phyloP scores from a whole-genome alignment of 495 filamentous ascomycete genomes.

The Xylaria curta region DNA sequence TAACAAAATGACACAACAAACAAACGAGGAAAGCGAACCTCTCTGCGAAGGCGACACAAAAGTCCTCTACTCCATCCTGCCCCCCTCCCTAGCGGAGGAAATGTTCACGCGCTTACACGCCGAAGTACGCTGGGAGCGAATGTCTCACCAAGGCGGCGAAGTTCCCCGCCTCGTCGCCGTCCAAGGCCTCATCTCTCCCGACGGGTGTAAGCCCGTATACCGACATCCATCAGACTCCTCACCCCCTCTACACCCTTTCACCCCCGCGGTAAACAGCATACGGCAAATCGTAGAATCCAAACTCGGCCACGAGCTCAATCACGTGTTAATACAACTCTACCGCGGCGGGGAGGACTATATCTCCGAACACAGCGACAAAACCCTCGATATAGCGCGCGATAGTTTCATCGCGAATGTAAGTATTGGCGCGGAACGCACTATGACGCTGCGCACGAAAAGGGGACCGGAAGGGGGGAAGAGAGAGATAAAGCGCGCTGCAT shows the following conservation, averaged over 20 bases:
- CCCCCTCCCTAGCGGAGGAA: conserved; percentile 52
- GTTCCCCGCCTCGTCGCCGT: conserved; percentile 94
- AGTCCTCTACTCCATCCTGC: conserved; percentile 73
- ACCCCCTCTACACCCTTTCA: conserved; percentile 77
- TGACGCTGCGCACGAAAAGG: conserved; percentile 88
- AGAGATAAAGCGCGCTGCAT: conserved; percentile 71
- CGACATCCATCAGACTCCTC: conserved; percentile 93
- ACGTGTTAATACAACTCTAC: conserved; percentile 92
- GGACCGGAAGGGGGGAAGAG: conserved; percentile 35
- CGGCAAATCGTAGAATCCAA: conserved; percentile 68
- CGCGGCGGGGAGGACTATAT: conserved; percentile 92
- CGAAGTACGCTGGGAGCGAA: conserved; percentile 88
- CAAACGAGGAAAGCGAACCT: conserved; percentile 35
- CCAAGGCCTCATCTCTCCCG: conserved; percentile 72
- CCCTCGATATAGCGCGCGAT: conserved; percentile 82
- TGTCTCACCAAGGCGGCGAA: conserved; percentile 90
- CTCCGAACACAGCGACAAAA: conserved; percentile 97
- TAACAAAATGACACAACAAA: not conserved
- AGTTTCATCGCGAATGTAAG: conserved; percentile 92
- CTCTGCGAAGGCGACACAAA: conserved; percentile 79
- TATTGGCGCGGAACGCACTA: conserved; percentile 87
- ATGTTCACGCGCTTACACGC: conserved; percentile 73
- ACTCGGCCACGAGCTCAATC: conserved; percentile 85
- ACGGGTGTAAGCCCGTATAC: conserved; percentile 88
- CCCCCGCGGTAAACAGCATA: conserved; percentile 71